Base-by-base conservation (phyloP, 306 rosid species). In the Quercus suber region DNA sequence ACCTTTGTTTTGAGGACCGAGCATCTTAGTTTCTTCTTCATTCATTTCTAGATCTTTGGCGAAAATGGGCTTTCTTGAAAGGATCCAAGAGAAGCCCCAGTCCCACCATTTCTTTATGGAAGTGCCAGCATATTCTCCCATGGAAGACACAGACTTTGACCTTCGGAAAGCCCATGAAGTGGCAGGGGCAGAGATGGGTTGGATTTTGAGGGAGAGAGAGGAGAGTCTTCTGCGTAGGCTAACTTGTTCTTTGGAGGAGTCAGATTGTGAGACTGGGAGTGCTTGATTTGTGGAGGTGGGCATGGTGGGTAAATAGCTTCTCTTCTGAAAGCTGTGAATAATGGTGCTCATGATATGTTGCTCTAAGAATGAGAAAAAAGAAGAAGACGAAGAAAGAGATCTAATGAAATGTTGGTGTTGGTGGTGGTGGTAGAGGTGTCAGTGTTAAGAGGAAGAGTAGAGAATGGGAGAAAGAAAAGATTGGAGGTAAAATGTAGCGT, bases 11-110 rank as follows among this genome's bases (percentile, higher is more conserved):
- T 83, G 78, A 58, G 92, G 86, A 14, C 92, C 92, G 5, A 94
- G 91, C 55, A 84, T 30, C 82, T 89, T 92, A 33, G 89, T 81
- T 88, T 88, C 97, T 11, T 87, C 91, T 55, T 92, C 91, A 85
- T 91, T 89, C 92, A 94, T 81, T 84, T 94, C 99, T 74, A 92
- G 97, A 90, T 94, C 99, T 35, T 52, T 53, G 1, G 93, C 92
- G 55, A 94, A 92, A 6, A 88, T 82, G 59, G 94, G 95, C 41
- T 89, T 94, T 51, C 85, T 72, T 6, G 97, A 88, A 9, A 91
- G 86, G 81, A 91, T 79, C 99, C 99, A 94, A 21, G 91, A 81
- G 87, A 89, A 94, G 15, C 87, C 83, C 92, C 94, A 90, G 55
- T 49, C 87, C 97, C 97, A 94, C 95, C 99, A 94, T 49, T 69